These are phyloP conservation scores for Phytophthora pseudosyringae DNA, from an alignment of 352 stramenopile species.

Conservation along the genomic window DNA sequence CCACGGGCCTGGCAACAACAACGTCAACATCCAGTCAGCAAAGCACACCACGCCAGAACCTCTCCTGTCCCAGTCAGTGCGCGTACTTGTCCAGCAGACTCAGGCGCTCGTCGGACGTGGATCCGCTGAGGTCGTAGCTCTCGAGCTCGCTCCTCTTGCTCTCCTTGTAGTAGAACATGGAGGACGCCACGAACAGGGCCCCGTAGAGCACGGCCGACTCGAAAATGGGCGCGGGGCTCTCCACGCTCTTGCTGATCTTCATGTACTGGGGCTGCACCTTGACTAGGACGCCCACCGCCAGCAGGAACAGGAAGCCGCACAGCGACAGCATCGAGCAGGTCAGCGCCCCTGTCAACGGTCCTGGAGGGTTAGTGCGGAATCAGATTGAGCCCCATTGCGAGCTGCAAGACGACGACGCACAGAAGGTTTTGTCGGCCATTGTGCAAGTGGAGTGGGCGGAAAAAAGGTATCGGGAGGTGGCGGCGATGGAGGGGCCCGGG, in stretches of 20 bases:
- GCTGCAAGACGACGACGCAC: slow-evolving; percentile 22
- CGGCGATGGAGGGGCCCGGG: background rate
- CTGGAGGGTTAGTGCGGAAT: slow-evolving; percentile 4
- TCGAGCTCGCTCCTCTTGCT: slow-evolving; percentile 51
- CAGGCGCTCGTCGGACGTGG: slow-evolving; percentile 64
- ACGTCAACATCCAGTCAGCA: background rate
- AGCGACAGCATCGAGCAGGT: slow-evolving; percentile 80
- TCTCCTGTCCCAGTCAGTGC: background rate
- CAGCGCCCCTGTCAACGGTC: slow-evolving; percentile 52
- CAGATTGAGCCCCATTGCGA: background rate
- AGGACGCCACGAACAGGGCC: slow-evolving; percentile 73
- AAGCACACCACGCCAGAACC: too few species aligned
- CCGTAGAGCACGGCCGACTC: slow-evolving; percentile 77
- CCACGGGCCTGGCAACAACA: slow-evolving; percentile 30
- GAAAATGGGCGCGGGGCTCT: slow-evolving; percentile 67
- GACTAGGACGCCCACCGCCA: slow-evolving; percentile 68
- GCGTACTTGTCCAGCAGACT: slow-evolving; percentile 65
- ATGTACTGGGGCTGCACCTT: slow-evolving; percentile 86
- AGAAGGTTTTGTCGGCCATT: slow-evolving; percentile 50
- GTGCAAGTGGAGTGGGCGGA: background rate
- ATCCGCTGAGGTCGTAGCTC: slow-evolving; percentile 52
- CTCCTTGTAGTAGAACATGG: slow-evolving; percentile 74
- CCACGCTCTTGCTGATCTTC: slow-evolving; percentile 80
- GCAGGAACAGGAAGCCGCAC: slow-evolving; percentile 78
- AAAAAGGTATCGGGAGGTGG: background rate